Percentiles rank a stretch among this genome's conserved stretches.
Conservation (phyloP, 805 yeast genomes). For the Suhomyces canberraensis region DNA sequence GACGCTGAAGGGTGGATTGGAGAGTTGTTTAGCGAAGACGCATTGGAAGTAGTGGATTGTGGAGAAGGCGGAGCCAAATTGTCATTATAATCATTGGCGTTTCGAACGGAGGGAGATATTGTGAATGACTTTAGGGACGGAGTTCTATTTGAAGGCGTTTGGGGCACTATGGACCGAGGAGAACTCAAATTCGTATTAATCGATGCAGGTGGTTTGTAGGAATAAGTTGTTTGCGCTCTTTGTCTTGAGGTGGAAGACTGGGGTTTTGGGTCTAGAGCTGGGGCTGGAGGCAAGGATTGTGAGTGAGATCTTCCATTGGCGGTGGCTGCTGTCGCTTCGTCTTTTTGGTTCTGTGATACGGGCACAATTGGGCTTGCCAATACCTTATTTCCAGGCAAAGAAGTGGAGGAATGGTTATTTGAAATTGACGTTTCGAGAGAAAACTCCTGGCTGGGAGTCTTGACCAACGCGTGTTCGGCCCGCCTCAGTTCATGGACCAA, state of each 20-base stretch:
- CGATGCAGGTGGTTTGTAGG: constrained; percentile 15
- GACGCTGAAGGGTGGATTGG: constrained; percentile 1
- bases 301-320: constrained; percentile 27
- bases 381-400: constrained; percentile 21
- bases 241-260: constrained; percentile 7
- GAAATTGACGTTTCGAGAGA: constrained; percentile 3
- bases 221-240: constrained; percentile 22
- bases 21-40: constrained; percentile 2
- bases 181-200: constrained; percentile 10
- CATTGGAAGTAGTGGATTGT: constrained; percentile 12
- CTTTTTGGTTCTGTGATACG: constrained; percentile 17
- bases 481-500: constrained; percentile 7
- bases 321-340: not conserved
- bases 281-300: constrained; percentile 26
- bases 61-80: constrained; percentile 14
- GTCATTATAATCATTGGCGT: constrained; percentile 5
- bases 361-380: constrained; percentile 32
- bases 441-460: not conserved
- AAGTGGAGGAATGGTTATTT: constrained; percentile 8
- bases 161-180: constrained; percentile 10
- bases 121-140: constrained; percentile 39
- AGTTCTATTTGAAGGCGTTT: constrained; percentile 19
- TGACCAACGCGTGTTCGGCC: not conserved
- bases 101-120: constrained; percentile 33
- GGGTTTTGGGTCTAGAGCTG: constrained; percentile 5